Conservation (phyloP, 2,329 filamentous ascomycete species). For the Talaromyces amestolkiae region DNA sequence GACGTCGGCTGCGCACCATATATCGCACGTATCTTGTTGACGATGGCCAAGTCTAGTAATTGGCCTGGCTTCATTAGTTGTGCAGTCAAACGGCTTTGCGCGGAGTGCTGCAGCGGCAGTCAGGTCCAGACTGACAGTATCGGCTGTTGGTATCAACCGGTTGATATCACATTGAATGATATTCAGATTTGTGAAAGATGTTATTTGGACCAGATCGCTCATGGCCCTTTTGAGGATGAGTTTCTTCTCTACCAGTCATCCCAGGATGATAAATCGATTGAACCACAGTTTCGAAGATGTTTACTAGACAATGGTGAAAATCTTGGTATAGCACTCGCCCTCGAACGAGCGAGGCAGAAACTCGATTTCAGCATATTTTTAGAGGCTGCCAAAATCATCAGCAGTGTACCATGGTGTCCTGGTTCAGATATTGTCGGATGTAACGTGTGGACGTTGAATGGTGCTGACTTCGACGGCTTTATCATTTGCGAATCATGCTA, state of each 20-base stretch:
- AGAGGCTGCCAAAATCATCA: background rate
- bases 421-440: background rate
- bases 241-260: background rate
- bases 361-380: background rate
- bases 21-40: background rate
- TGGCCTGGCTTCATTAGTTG: background rate
- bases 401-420: background rate
- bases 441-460: background rate
- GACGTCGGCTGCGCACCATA: background rate
- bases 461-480: background rate
- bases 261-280: background rate
- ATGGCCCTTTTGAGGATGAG: background rate
- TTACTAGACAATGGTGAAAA: background rate
- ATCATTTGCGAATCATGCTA: background rate
- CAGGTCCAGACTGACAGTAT: background rate
- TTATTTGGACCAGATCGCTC: background rate
- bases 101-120: background rate
- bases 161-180: background rate
- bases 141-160: background rate
- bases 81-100: background rate
- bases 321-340: background rate
- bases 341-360: background rate
- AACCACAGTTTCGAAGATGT: background rate
- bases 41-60: background rate
- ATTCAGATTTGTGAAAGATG: background rate